These are phyloP conservation scores for Endocalyx cinctus DNA, from an alignment of 2,329 filamentous ascomycete species.

Conservation along the genomic window DNA sequence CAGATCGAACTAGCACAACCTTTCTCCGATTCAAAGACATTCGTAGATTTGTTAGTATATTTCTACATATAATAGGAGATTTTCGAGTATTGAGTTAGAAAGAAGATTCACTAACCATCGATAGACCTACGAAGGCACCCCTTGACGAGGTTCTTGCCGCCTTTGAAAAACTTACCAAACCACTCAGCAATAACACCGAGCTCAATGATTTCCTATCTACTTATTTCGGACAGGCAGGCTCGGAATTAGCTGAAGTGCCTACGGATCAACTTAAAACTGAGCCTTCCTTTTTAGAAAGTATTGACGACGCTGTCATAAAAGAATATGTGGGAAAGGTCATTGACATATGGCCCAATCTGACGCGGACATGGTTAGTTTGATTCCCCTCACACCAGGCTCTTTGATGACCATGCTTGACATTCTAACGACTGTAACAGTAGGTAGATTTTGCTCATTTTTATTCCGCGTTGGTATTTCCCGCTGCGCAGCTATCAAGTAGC, in stretches of 20 bases:
- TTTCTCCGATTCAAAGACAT: constrained; percentile 66
- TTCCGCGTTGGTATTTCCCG: too few relatives aligned
- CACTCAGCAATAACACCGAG: constrained; percentile 58
- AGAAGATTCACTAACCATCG: constrained; percentile 7
- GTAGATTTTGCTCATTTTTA: too few relatives aligned
- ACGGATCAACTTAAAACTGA: constrained; percentile 48
- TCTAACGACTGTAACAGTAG: too few relatives aligned
- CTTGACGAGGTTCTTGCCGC: constrained; percentile 57
- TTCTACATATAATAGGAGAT: too few relatives aligned
- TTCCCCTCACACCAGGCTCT: too few relatives aligned
- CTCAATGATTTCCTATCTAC: constrained; percentile 57
- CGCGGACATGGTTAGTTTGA: constrained; percentile 45
- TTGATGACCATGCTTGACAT: too few relatives aligned
- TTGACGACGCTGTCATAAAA: constrained; percentile 53
- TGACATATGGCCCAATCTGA: constrained; percentile 65
- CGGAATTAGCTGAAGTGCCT: constrained; percentile 54
- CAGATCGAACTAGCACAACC: constrained; percentile 59
- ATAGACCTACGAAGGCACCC: constrained; percentile 54
- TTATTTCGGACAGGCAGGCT: constrained; percentile 60
- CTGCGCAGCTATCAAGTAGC: too few relatives aligned
- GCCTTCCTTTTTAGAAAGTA: constrained; percentile 51
- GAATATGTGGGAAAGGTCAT: constrained; percentile 62
- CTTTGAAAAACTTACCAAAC: constrained; percentile 55
- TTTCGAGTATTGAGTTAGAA: too few relatives aligned
- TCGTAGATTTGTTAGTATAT: constrained; percentile 60